Percentiles rank a stretch among this genome's conserved stretches.
Evolutionary conservation across 768 basidiomycete species (phyloP).

Genomic region (Rhodotorula diobovata): DNA sequence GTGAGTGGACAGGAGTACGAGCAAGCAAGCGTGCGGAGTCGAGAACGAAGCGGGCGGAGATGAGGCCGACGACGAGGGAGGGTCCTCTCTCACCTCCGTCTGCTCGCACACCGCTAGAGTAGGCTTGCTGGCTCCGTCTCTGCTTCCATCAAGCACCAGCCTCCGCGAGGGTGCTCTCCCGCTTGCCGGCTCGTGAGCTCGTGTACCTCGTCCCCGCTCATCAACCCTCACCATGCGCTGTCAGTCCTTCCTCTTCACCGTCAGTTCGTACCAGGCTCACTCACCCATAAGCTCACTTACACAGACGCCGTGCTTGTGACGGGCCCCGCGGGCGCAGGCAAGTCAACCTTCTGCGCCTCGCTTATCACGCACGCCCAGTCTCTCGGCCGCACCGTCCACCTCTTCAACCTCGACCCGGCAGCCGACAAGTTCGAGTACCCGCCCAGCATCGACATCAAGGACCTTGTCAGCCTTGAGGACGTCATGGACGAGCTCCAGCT

Average conservation of each 20-base stretch:
- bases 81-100: too few species aligned
- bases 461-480: conserved; percentile 85
- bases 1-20: neutral
- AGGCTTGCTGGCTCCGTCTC: too few species aligned
- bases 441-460: conserved; percentile 87
- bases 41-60: too few species aligned
- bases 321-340: conserved; percentile 97
- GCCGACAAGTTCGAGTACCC: conserved; percentile 89
- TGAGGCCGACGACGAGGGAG: too few species aligned
- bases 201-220: neutral
- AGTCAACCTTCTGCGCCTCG: conserved; percentile 85
- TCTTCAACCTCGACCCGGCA: conserved; percentile 96
- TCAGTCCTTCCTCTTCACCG: neutral
- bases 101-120: too few species aligned
- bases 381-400: conserved; percentile 75
- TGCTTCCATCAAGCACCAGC: too few species aligned
- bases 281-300: neutral
- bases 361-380: conserved; percentile 83
- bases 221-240: conserved; percentile 11
- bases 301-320: conserved; percentile 40
- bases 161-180: too few species aligned
- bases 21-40: neutral
- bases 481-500: conserved; percentile 92
- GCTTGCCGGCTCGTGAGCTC: too few species aligned
- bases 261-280: rapidly evolving